phyloP scores from a whole-genome alignment of 371 early-diverging fungal species.

The Saksenaea oblongispora region DNA sequence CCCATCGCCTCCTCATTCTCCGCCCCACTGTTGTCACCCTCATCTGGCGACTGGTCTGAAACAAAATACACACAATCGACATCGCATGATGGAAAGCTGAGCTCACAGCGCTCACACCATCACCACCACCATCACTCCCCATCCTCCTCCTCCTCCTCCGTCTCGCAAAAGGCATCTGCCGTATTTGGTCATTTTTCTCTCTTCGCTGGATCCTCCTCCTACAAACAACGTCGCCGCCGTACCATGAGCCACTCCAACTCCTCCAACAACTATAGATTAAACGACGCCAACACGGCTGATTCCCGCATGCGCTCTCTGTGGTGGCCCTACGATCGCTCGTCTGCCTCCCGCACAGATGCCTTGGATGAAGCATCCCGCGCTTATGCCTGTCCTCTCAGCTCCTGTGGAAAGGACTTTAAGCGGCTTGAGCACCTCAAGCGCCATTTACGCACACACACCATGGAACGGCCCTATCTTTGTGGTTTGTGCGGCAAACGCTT shows the following conservation, averaged over 20 bases:
- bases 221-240: conserved; percentile 74
- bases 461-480: conserved; percentile 66
- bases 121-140: no score
- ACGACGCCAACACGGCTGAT: neutral
- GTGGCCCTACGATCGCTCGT: neutral
- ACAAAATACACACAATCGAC: neutral
- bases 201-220: conserved; percentile 71
- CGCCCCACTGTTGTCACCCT: conserved; percentile 9
- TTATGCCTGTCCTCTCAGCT: conserved; percentile 45
- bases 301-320: neutral
- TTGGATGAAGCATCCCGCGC: conserved; percentile 12
- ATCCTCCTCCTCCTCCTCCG: no score
- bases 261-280: neutral
- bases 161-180: conserved; percentile 27
- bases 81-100: conserved; percentile 1
- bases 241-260: conserved; percentile 22
- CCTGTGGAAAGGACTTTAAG: conserved; percentile 62
- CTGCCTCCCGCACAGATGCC: neutral
- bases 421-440: conserved; percentile 83
- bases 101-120: neutral
- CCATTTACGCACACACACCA: conserved; percentile 76
- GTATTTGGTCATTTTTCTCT: conserved; percentile 66
- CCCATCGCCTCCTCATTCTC: conserved; percentile 14
- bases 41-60: conserved; percentile 8
- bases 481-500: conserved; percentile 68